Conservation (phyloP, 2,329 filamentous ascomycete species). For the Xylariaceae sp. region DNA sequence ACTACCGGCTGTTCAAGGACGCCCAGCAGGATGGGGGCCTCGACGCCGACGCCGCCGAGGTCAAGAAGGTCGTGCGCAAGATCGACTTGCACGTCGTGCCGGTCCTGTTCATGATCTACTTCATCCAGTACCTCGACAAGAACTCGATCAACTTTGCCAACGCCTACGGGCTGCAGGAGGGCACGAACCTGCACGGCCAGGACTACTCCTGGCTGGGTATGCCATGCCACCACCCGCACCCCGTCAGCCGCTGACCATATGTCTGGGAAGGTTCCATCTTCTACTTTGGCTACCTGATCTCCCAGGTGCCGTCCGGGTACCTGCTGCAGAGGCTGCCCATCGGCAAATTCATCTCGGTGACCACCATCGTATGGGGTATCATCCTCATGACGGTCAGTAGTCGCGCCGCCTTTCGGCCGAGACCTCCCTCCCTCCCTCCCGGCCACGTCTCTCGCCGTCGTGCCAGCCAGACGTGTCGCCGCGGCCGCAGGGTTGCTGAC, state of each 20-base stretch:
- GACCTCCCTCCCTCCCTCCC: too few relatives aligned
- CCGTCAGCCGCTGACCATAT: constrained; percentile 2
- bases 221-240: constrained; percentile 27
- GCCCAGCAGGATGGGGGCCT: constrained; percentile 13
- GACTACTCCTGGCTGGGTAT: constrained; percentile 44
- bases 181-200: constrained; percentile 38
- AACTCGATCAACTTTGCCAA: constrained; percentile 44
- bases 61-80: constrained; percentile 23
- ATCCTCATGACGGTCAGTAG: constrained; percentile 32
- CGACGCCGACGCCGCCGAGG: constrained; percentile 19
- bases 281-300: constrained; percentile 40
- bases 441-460: too few relatives aligned
- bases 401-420: too few relatives aligned
- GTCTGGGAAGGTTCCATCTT: constrained; percentile 35
- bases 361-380: constrained; percentile 39
- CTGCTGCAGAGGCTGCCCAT: constrained; percentile 40
- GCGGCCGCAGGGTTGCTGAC: too few relatives aligned
- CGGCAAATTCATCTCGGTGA: constrained; percentile 37
- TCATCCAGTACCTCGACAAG: constrained; percentile 28
- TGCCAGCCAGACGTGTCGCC: too few relatives aligned
- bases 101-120: constrained; percentile 24
- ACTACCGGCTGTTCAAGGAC: constrained; percentile 23
- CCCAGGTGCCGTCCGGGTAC: constrained; percentile 36
- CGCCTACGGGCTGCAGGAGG: constrained; percentile 38
- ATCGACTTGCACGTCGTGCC: constrained; percentile 25